Evolutionary conservation across 2,329 filamentous ascomycete genomes (phyloP).

Genomic region (Pyrenochaeta sp.): DNA sequence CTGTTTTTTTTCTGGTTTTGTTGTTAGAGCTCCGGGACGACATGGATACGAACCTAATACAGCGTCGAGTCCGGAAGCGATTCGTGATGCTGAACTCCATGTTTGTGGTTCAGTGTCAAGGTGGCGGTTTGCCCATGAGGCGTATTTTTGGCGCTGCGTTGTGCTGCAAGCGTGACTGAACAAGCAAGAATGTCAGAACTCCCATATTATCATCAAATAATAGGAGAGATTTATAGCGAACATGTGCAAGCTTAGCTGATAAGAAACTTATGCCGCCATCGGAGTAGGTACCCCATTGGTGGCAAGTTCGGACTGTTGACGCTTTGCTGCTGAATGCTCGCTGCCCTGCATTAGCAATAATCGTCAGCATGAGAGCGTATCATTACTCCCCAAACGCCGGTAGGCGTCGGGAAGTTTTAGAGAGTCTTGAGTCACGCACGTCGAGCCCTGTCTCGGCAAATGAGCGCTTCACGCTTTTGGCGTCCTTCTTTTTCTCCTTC

Average conservation of each 20-base stretch:
- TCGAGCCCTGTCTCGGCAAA: constrained; percentile 56
- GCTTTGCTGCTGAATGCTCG: constrained; percentile 44
- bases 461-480: constrained; percentile 52
- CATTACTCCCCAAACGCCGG: constrained; percentile 25
- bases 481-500: constrained; percentile 45
- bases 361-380: constrained; percentile 42
- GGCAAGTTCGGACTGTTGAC: constrained; percentile 37
- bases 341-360: constrained; percentile 48
- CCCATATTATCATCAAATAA: constrained; percentile 18
- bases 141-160: constrained; percentile 17
- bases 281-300: constrained; percentile 40
- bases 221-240: constrained; percentile 30
- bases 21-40: constrained; percentile 22
- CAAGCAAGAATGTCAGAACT: constrained; percentile 34
- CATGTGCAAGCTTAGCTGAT: constrained; percentile 41
- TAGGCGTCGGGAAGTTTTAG: constrained; percentile 26
- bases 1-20: constrained; percentile 39
- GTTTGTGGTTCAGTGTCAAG: constrained; percentile 10
- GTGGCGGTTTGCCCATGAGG: constrained; percentile 12
- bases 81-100: background rate
- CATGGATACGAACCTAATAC: constrained; percentile 25
- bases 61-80: constrained; percentile 12
- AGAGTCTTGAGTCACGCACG: constrained; percentile 50
- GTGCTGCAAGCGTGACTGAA: constrained; percentile 35
- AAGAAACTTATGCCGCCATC: constrained; percentile 38